Percentiles rank a stretch among this genome's conserved stretches.
Conservation (phyloP, 2,329 filamentous ascomycete genomes). For the Scedosporium boydii region DNA sequence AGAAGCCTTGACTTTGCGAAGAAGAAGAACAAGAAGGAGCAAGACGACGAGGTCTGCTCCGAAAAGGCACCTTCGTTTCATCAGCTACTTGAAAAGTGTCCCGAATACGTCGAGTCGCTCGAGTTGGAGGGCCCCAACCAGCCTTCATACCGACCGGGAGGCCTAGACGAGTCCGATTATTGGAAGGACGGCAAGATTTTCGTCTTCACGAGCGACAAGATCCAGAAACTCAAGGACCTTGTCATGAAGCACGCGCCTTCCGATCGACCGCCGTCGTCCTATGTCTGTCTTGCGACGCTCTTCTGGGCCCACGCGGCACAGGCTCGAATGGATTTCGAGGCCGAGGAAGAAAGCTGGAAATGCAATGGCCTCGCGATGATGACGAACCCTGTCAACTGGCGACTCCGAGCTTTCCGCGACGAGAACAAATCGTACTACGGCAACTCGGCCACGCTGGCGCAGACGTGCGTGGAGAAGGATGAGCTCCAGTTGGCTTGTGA, state of each 20-base stretch:
- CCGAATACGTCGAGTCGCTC: conserved; percentile 26
- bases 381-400: conserved; percentile 33
- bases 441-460: conserved; percentile 30
- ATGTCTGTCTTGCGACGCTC: conserved; percentile 28
- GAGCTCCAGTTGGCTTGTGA: conserved; percentile 14
- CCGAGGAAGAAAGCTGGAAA: conserved; percentile 1
- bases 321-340: conserved; percentile 17
- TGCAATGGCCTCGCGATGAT: conserved; percentile 15
- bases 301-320: conserved; percentile 29
- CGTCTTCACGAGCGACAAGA: conserved; percentile 23
- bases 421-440: conserved; percentile 25
- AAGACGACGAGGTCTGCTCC: conserved; percentile 1
- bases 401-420: conserved; percentile 21
- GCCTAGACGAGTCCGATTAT: conserved; percentile 19
- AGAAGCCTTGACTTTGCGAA: conserved; percentile 15
- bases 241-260: conserved; percentile 9
- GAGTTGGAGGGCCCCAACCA: conserved; percentile 24
- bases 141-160: conserved; percentile 17
- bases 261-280: conserved; percentile 22
- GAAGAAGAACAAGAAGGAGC: conserved; percentile 12
- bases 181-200: conserved; percentile 31
- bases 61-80: conserved; percentile 12
- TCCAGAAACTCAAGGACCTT: conserved; percentile 21
- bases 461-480: conserved; percentile 17
- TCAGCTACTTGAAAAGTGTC: conserved; percentile 20